Evolutionary conservation across 176 grass and related monocot genomes (phyloP), one percentile per base, ranked within the genome.

Genomic region (Zea mays): DNA sequence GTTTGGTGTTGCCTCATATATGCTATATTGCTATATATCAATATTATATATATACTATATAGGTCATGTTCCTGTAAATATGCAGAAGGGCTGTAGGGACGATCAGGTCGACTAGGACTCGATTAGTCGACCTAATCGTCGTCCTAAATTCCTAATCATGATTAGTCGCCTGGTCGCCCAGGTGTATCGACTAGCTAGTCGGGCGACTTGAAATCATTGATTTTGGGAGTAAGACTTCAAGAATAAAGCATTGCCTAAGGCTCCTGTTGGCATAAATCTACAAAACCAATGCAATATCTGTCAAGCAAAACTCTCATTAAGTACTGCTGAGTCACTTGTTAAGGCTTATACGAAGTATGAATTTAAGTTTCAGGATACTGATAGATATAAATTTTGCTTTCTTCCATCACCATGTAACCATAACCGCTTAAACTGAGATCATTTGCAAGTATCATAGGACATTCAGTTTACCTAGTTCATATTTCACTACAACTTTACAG

Each of bases 201-300:
- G n/a, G n/a, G n/a, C n/a, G n/a, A n/a, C n/a, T n/a, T n/a, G n/a
- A n/a, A n/a, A n/a, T n/a, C n/a, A n/a, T n/a, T n/a, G n/a, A n/a
- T n/a, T n/a, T n/a, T n/a, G n/a, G n/a, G n/a, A 71, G 64, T 16
- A 62, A 11, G 71, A 64, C 1, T 39, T 39, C 38, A 73, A 73
- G 4, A 73, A 41, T 2, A 73, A 55, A 39, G 33, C 49, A 81
- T 68, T 67, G 38, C 12, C 9, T 65, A 81, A 3, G 1, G 66
- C 16, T 65, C 65, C 15, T 82, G 27, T 59, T 65, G 13, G 10
- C 8, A 82, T 45, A 8, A 72, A 71, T 60, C 45, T 35, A 62
- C 4, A 65, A 80, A 62, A 60, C 4, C 7, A 41, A 65, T 59
- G 27, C 6, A 54, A 51, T 36, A 38, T 52, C 14, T 54, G 7